phyloP scores from a whole-genome alignment of 73 alveolate genomes.

The Paramecium biaurelia region DNA sequence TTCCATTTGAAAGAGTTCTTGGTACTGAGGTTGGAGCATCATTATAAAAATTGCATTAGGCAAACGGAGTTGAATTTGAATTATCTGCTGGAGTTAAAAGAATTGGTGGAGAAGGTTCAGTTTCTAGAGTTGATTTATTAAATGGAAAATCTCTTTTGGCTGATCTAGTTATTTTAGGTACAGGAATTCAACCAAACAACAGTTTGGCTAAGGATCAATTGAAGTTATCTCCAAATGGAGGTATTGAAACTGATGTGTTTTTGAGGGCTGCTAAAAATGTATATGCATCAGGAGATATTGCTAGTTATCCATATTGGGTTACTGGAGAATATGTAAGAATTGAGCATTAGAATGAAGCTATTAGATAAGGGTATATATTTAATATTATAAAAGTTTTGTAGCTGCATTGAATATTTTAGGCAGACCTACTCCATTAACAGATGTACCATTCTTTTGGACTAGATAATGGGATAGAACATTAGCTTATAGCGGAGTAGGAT shows the following conservation, averaged over 20 bases:
- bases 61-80: constrained; percentile 73
- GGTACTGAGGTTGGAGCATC: constrained; percentile 79
- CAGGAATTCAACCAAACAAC: constrained; percentile 80
- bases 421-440: constrained; percentile 69
- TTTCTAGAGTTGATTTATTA: constrained; percentile 61
- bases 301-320: constrained; percentile 75
- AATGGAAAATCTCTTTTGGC: constrained; percentile 75
- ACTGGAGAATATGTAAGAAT: constrained; percentile 79
- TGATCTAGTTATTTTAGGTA: constrained; percentile 84
- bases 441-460: constrained; percentile 93
- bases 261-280: constrained; percentile 77
- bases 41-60: constrained; percentile 63
- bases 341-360: constrained; percentile 86
- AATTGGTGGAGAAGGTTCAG: constrained; percentile 69
- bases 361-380: constrained; percentile 66
- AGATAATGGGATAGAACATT: constrained; percentile 64
- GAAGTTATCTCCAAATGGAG: constrained; percentile 69
- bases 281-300: constrained; percentile 93
- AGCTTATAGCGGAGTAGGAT: constrained; percentile 50
- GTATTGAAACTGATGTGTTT: constrained; percentile 74
- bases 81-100: constrained; percentile 60
- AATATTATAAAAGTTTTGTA: neutral
- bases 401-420: constrained; percentile 93
- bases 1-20: constrained; percentile 78
- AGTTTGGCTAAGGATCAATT: constrained; percentile 62